A percentile compares a stretch with the other conserved stretches of the same genome.
Conservation (phyloP, 805 yeast genomes). For the Sungouiella blattae region DNA sequence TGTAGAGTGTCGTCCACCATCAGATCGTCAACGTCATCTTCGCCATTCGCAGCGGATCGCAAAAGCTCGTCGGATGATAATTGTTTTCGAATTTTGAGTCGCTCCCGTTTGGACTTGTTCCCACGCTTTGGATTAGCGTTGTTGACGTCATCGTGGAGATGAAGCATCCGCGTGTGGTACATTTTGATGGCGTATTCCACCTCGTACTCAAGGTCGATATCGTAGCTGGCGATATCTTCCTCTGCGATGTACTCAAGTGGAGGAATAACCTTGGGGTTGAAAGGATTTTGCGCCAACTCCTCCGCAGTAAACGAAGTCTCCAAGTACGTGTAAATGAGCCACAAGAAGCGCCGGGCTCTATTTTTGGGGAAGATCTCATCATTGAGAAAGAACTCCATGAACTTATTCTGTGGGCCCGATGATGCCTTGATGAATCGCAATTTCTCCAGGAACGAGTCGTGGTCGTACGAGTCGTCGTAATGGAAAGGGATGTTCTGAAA, state of each 20-base stretch:
- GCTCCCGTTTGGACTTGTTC: slow-evolving; percentile 25
- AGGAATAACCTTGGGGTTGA: slow-evolving; percentile 43
- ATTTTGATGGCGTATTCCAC: slow-evolving; percentile 45
- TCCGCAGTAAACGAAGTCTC: slow-evolving; percentile 65
- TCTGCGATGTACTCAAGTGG: slow-evolving; percentile 26
- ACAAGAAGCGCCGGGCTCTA: slow-evolving; percentile 70
- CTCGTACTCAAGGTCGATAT: slow-evolving; percentile 48
- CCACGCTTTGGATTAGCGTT: slow-evolving; percentile 30
- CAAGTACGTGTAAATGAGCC: slow-evolving; percentile 77
- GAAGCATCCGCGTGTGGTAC: slow-evolving; percentile 41
- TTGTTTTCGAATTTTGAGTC: slow-evolving; percentile 11
- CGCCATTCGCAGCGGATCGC: slow-evolving; percentile 2
- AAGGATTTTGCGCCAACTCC: slow-evolving; percentile 56
- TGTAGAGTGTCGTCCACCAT: slow-evolving; percentile 2
- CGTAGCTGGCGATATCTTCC: slow-evolving; percentile 28
- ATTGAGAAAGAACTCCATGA: slow-evolving; percentile 73
- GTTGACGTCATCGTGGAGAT: slow-evolving; percentile 39
- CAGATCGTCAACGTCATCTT: slow-evolving; percentile 10
- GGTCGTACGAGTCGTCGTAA: slow-evolving; percentile 14
- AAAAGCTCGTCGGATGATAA: slow-evolving; percentile 1
- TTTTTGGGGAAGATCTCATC: slow-evolving; percentile 56
- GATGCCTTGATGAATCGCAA: slow-evolving; percentile 5
- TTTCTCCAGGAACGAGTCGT: slow-evolving; percentile 5
- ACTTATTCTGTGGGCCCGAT: slow-evolving; percentile 32
- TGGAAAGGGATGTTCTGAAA: slow-evolving; percentile 48